Percentiles rank a stretch among this genome's conserved stretches.
phyloP scores from a whole-genome alignment of 495 filamentous ascomycete genomes.

The Penicillium lividum region DNA sequence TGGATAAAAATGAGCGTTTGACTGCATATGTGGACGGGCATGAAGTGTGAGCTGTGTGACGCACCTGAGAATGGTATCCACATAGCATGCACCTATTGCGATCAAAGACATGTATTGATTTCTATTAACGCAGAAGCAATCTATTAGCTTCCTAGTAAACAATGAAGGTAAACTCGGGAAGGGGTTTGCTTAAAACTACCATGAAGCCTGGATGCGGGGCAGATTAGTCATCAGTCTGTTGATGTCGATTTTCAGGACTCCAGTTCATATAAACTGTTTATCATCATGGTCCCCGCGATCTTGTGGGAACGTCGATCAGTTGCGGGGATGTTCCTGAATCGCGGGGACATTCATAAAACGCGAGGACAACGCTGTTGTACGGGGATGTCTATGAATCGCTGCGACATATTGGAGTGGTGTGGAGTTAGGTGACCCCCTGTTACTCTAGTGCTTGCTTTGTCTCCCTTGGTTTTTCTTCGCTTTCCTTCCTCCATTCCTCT shows the following conservation, averaged over 20 bases:
- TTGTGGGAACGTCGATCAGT: too few relatives aligned
- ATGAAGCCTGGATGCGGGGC: slow-evolving; percentile 7
- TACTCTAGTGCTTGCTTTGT: too few relatives aligned
- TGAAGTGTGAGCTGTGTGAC: slow-evolving; percentile 21
- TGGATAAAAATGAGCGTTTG: neutral
- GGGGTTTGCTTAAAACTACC: neutral
- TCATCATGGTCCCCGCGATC: too few relatives aligned
- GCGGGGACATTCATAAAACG: too few relatives aligned
- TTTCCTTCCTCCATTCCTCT: too few relatives aligned
- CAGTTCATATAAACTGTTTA: too few relatives aligned
- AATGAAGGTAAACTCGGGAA: neutral
- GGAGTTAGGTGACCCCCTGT: too few relatives aligned
- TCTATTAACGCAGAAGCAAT: neutral
- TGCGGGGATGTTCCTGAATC: too few relatives aligned
- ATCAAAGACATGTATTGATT: slow-evolving; percentile 47
- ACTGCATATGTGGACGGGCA: slow-evolving; percentile 11
- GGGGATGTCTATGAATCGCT: too few relatives aligned
- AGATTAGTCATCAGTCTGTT: slow-evolving; percentile 15
- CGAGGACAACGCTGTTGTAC: too few relatives aligned
- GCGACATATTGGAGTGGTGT: too few relatives aligned
- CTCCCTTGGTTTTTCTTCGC: too few relatives aligned
- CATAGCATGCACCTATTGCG: slow-evolving; percentile 64
- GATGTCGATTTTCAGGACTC: neutral
- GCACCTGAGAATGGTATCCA: slow-evolving; percentile 68
- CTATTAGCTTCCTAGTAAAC: neutral